Percentiles rank a stretch among this genome's conserved stretches.
phyloP scores from a whole-genome alignment of 2,329 filamentous ascomycete genomes.

The Talaromyces verruculosus region DNA sequence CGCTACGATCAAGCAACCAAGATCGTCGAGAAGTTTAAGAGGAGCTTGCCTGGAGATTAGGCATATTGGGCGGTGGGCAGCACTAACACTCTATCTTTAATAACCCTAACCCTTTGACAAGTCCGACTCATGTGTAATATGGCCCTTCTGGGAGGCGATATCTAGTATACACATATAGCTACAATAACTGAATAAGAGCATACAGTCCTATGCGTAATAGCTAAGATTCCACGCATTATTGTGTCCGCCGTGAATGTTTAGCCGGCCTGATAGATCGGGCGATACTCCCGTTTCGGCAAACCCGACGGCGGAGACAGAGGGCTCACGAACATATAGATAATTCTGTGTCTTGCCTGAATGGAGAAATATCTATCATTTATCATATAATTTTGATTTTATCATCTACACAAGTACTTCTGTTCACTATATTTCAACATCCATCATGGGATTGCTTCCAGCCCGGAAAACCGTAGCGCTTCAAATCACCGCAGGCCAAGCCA shows the following conservation, averaged over 20 bases:
- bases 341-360: background rate
- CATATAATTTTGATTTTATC: background rate
- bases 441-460: slow-evolving; percentile 41
- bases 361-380: background rate
- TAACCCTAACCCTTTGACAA: background rate
- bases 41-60: too few relatives aligned
- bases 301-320: background rate
- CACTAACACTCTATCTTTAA: background rate
- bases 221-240: background rate
- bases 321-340: background rate
- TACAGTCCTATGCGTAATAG: background rate
- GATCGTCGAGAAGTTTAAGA: too few relatives aligned
- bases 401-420: background rate
- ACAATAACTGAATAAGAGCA: too few relatives aligned
- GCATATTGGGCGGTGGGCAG: too few relatives aligned
- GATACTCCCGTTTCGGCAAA: background rate
- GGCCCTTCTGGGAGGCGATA: too few relatives aligned
- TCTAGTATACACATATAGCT: too few relatives aligned
- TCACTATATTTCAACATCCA: background rate
- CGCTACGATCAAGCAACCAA: too few relatives aligned
- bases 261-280: background rate
- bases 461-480: slow-evolving; percentile 45
- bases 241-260: background rate
- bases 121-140: background rate
- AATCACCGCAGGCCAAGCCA: slow-evolving; percentile 39